Percentiles rank a stretch among this genome's conserved stretches.
phyloP scores from a whole-genome alignment of 371 early-diverging fungal genomes.

The Entomophthora muscae region DNA sequence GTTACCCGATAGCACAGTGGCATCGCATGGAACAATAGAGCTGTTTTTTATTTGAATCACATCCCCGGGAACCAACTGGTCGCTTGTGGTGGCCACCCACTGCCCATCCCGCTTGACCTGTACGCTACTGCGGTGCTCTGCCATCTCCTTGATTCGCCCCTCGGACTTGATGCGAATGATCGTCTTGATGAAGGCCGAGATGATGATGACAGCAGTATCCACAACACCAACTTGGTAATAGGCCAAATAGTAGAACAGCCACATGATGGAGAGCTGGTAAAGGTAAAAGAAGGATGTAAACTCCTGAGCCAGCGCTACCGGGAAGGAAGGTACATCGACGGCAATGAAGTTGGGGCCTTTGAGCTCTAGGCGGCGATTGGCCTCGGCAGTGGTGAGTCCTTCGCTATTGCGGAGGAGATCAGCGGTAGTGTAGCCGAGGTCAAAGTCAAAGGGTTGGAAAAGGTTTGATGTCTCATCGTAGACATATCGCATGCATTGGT shows the following conservation, averaged over 20 bases:
- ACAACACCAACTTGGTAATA: slow-evolving; percentile 62
- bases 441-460: slow-evolving; percentile 36
- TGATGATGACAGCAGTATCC: slow-evolving; percentile 45
- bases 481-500: slow-evolving; percentile 60
- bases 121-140: slow-evolving; percentile 24
- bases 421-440: slow-evolving; percentile 29
- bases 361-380: slow-evolving; percentile 32
- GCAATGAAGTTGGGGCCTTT: slow-evolving; percentile 53
- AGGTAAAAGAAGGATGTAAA: slow-evolving; percentile 24
- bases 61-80: slow-evolving; percentile 53
- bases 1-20: slow-evolving; percentile 30
- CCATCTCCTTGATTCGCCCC: slow-evolving; percentile 44
- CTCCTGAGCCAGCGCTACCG: slow-evolving; percentile 34
- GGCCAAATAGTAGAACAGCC: slow-evolving; percentile 53
- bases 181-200: slow-evolving; percentile 52
- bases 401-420: slow-evolving; percentile 20
- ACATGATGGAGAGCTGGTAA: slow-evolving; percentile 51
- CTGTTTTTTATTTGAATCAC: slow-evolving; percentile 29
- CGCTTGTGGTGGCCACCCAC: slow-evolving; percentile 29
- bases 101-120: slow-evolving; percentile 30
- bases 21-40: slow-evolving; percentile 42
- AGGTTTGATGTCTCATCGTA: slow-evolving; percentile 16
- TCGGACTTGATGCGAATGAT: slow-evolving; percentile 37
- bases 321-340: slow-evolving; percentile 35
- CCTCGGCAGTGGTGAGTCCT: slow-evolving; percentile 39